Percentiles rank a stretch among this genome's conserved stretches.
Evolutionary conservation across 257 asterid genomes (phyloP).

Genomic region (Agastache rugosa): DNA sequence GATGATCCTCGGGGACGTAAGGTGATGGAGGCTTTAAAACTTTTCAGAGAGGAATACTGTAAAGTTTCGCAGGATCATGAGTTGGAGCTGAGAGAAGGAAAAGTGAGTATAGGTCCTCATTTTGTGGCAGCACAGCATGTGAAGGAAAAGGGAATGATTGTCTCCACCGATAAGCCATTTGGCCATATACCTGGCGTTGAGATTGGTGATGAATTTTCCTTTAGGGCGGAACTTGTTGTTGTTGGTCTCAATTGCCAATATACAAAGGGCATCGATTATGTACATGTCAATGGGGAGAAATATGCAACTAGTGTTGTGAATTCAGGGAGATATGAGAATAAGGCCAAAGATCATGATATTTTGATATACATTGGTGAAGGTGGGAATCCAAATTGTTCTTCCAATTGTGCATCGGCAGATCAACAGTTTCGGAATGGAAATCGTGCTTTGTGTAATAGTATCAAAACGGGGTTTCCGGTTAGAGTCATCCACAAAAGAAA

Average conservation of each 20-base stretch:
- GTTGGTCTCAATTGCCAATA: slow-evolving; percentile 64
- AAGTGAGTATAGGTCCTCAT: not conserved
- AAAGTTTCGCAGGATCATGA: slow-evolving; percentile 47
- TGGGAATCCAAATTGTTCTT: slow-evolving; percentile 45
- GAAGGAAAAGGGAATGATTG: slow-evolving; percentile 31
- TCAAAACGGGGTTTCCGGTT: slow-evolving; percentile 51
- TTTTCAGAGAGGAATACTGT: slow-evolving; percentile 49
- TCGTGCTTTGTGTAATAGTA: slow-evolving; percentile 67
- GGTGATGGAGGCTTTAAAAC: slow-evolving; percentile 59
- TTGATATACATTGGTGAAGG: slow-evolving; percentile 81
- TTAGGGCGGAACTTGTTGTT: slow-evolving; percentile 65
- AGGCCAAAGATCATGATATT: slow-evolving; percentile 33
- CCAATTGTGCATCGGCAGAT: slow-evolving; percentile 52
- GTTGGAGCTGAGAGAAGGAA: slow-evolving; percentile 39
- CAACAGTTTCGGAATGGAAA: slow-evolving; percentile 79
- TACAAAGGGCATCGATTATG: slow-evolving; percentile 58
- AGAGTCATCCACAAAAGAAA: slow-evolving; percentile 66
- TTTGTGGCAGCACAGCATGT: slow-evolving; percentile 27
- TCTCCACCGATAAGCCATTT: slow-evolving; percentile 34
- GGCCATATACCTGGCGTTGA: slow-evolving; percentile 74
- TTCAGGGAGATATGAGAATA: slow-evolving; percentile 63
- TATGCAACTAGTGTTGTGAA: slow-evolving; percentile 74
- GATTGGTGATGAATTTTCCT: slow-evolving; percentile 72
- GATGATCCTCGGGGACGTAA: slow-evolving; percentile 29
- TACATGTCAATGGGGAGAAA: slow-evolving; percentile 36